Base-by-base conservation (phyloP, 768 basidiomycete species). In the Macrocybe gigantea region DNA sequence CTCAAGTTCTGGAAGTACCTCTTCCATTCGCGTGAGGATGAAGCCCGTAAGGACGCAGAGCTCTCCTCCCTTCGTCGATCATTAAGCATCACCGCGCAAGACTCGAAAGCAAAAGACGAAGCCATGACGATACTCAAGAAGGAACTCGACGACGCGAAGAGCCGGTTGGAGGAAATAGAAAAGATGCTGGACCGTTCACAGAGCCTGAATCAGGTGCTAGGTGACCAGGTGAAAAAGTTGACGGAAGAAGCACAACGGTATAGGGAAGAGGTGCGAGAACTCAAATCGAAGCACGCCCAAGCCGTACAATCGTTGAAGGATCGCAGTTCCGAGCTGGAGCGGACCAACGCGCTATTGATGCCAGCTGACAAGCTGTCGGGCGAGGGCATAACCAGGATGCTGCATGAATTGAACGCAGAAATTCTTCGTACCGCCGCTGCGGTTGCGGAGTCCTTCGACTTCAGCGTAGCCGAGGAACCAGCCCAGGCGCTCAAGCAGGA, bases 1-100 rank as follows among this genome's bases (percentile, higher is more conserved):
- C 53, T 60, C 51, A 61, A 56, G 45, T 51, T 60, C 46, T 61
- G 61, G 56, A 54, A 56, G 40, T 53, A 60, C 15, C 44, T 58
- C 10, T 45, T 33, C 38, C 38, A 14, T 11, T n/a, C 34, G 15
- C 40, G 33, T 15, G 33, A 12, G 13, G 49, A 38, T 11, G 11
- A 37, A 12, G 30, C 40, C 11, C 15, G 31, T 14, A 47, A 47
- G 36, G 45, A 46, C 13, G 22, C 22, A 22, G 22, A 22, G 22
- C 22, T 22, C 4, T 22, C 22, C 22, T 22, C 22, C 22, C 22
- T 22, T 22, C 22, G 22, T 22, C 22, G 22, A 22, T 22, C 22
- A 22, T 22, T 22, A 22, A 22, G 22, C 22, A 22, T 4, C 22
- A 22, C 22, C 22, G 22, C 22, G 22, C 22, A 22, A 22, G 22